Evolutionary conservation across 768 basidiomycete genomes (phyloP), one percentile per base, ranked within the genome.

Genomic region (Lepiota brunneoincarnata): DNA sequence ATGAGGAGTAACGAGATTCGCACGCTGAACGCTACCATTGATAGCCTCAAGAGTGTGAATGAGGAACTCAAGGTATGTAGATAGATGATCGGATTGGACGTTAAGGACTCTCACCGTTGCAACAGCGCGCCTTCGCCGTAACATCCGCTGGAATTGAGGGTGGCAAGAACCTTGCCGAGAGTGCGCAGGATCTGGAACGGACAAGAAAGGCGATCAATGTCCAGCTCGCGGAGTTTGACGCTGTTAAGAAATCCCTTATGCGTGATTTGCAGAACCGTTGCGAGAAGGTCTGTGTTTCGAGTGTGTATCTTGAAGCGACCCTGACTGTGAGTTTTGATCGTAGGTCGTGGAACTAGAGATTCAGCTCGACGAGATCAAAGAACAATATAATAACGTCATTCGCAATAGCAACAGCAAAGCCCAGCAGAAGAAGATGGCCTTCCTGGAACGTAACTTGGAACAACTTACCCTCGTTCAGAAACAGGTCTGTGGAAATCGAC

Each of bases 341-440:
- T 58, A 97, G 95, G 97, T 99, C 38, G 96, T 99, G 49, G 97
- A 98, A 72, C 85, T 99, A 24, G 97, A 99, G 71, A 98, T 99
- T 59, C 95, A 98, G 68, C 77, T 99, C 31, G 97, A 98, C 64
- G 97, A 99, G 68, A 93, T 97, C 70, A 92, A 91, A 69, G 97
- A 99, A 72, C 95, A 98, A 67, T 99, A 99, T 73, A 96, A 94
- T 75, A 96, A 95, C 67, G 93, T 98, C 55, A 94, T 97, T 63
- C 89, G 93, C 58, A 97, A 97, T 69, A 95, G 93, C 75, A 98
- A 98, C 71, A 94, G 89, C 71, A 95, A 96, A 69, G 93, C 96
- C 6, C 97, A 99, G 62, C 93, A 96, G 74, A 95, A 96, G 83
- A 98, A 98, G 82, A 95, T 98, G 90, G 91, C 93, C 11, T 97